Evolutionary conservation across 768 basidiomycete genomes (phyloP).

Genomic region (Cystobasidium onofrii): DNA sequence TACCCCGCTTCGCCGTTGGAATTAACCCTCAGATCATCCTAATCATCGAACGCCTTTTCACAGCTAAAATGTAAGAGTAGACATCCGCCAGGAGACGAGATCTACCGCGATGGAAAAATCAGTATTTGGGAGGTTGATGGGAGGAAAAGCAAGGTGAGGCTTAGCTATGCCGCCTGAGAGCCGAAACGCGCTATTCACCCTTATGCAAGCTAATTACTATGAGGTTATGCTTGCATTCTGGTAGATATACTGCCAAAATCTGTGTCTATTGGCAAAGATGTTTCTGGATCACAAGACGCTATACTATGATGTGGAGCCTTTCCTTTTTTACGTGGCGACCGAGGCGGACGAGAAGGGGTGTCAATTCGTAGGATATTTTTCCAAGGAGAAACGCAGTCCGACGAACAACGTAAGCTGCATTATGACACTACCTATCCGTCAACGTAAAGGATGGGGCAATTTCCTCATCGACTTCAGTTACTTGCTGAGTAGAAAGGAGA

Average conservation of each 20-base stretch:
- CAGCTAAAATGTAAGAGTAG: conserved; percentile 90
- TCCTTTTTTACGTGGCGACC: conserved; percentile 96
- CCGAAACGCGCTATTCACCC: too few relatives aligned
- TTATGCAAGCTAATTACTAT: too few relatives aligned
- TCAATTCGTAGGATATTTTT: conserved; percentile 95
- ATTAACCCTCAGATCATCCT: neutral
- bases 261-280: conserved; percentile 96
- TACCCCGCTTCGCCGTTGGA: conserved; percentile 35
- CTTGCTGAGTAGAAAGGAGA: conserved; percentile 89
- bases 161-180: too few relatives aligned
- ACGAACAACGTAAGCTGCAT: conserved; percentile 98
- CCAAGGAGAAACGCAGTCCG: conserved; percentile 93
- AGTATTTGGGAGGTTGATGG: conserved; percentile 98
- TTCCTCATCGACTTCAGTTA: conserved; percentile 98
- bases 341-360: conserved; percentile 77
- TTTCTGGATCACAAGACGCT: conserved; percentile 97
- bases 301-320: conserved; percentile 98
- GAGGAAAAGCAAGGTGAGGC: conserved; percentile 77
- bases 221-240: neutral
- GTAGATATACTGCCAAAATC: conserved; percentile 96
- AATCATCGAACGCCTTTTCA: neutral
- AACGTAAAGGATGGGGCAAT: conserved; percentile 93
- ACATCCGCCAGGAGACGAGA: conserved; percentile 96
- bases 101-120: conserved; percentile 77
- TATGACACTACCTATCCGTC: conserved; percentile 93